Conservation (phyloP, 208 protist genomes). For the Wallacemonas sp. region DNA sequence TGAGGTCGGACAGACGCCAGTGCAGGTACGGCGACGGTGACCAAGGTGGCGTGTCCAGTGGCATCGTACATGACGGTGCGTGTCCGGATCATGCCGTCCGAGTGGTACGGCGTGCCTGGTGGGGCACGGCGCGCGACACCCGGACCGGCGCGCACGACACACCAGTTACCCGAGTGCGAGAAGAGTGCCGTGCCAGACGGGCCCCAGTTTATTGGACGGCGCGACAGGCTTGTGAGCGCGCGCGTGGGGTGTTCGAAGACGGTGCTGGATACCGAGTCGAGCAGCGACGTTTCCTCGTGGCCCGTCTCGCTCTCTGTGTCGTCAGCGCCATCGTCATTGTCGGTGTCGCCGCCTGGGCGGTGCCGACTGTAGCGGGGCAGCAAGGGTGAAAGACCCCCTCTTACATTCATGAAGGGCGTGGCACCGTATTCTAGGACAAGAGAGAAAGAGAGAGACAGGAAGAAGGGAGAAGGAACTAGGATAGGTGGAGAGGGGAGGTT, state of each 20-base stretch:
- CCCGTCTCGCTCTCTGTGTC: neutral
- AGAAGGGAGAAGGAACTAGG: no score
- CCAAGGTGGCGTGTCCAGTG: constrained; percentile 23
- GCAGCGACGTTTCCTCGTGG: neutral
- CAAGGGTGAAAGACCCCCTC: neutral
- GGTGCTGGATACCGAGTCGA: neutral
- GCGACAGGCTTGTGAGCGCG: neutral
- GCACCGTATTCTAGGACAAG: no score
- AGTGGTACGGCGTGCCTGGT: constrained; percentile 43
- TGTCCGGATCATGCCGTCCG: constrained; percentile 44
- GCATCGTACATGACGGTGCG: constrained; percentile 31
- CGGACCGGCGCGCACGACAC: constrained; percentile 37
- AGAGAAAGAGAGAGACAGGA: no score
- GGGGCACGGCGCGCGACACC: constrained; percentile 46
- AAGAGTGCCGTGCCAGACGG: neutral
- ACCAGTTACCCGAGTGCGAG: constrained; percentile 17
- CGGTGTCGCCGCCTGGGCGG: neutral
- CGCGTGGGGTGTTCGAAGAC: neutral
- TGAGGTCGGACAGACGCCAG: no score
- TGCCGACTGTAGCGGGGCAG: neutral
- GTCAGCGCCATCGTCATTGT: neutral
- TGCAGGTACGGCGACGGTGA: neutral
- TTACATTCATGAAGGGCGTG: constrained; percentile 2
- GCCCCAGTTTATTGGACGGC: no score
- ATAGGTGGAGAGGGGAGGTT: no score